A percentile compares a stretch with the other conserved stretches of the same genome.
These are phyloP conservation scores for Hanseniaspora lachancei DNA, from an alignment of 805 yeast genomes.

Conservation along the genomic window DNA sequence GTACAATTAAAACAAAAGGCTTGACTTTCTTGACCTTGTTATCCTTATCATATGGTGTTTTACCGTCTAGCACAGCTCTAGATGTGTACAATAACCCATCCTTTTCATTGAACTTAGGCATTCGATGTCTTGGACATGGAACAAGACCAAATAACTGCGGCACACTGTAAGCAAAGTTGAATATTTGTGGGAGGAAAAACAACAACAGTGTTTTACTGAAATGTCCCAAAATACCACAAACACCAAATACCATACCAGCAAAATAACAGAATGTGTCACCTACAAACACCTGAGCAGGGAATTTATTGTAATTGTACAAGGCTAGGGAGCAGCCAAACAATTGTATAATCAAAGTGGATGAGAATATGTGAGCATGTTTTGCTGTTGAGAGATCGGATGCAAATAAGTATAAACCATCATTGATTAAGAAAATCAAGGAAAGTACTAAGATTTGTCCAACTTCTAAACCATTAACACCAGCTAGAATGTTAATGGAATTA, in stretches of 20 bases:
- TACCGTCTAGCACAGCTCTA: conserved; percentile 30
- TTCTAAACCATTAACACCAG: conserved; percentile 93
- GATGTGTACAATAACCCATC: conserved; percentile 73
- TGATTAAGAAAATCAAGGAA: conserved; percentile 54
- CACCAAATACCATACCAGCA: conserved; percentile 97
- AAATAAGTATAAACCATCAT: conserved; percentile 60
- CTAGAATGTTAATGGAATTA: conserved; percentile 85
- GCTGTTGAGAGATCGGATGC: conserved; percentile 42
- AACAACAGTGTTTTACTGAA: conserved; percentile 83
- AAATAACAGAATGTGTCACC: conserved; percentile 98
- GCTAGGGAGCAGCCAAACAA: conserved; percentile 75
- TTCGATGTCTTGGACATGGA: conserved; percentile 90
- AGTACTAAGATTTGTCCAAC: conserved; percentile 86
- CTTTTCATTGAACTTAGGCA: conserved; percentile 59
- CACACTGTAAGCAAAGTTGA: conserved; percentile 78
- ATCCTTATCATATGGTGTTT: conserved; percentile 13
- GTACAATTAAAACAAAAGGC: conserved; percentile 27
- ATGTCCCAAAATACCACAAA: conserved; percentile 90
- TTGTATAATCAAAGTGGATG: conserved; percentile 69
- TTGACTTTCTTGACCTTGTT: conserved; percentile 19
- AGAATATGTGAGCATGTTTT: conserved; percentile 67
- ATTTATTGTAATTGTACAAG: conserved; percentile 68
- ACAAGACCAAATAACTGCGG: conserved; percentile 81
- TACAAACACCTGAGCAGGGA: conserved; percentile 84
- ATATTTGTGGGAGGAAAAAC: conserved; percentile 79